phyloP scores from a whole-genome alignment of 208 protist genomes.

The Polymyxa betae region DNA sequence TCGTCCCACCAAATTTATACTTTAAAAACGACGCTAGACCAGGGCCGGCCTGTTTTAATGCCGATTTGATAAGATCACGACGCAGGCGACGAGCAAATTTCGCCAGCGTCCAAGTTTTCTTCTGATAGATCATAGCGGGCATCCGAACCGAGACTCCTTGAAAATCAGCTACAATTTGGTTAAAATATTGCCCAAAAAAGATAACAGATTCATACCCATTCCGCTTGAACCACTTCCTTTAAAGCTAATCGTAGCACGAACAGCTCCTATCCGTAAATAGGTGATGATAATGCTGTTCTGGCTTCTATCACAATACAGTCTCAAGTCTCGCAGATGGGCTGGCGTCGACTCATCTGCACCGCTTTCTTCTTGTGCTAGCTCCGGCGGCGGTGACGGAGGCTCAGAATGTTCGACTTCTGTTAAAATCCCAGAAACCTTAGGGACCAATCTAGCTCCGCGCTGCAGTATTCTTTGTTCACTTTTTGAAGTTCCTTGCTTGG shows the following conservation, averaged over 20 bases:
- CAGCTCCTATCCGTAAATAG: background rate
- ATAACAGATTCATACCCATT: background rate
- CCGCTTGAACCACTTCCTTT: background rate
- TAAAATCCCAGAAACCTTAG: background rate
- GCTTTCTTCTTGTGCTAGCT: no score
- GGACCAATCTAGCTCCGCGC: background rate
- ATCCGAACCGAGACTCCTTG: background rate
- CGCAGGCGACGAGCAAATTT: background rate
- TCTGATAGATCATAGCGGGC: slow-evolving; percentile 3
- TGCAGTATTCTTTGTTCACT: background rate
- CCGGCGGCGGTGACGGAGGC: background rate
- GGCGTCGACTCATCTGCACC: background rate
- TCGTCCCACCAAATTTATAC: slow-evolving; percentile 19
- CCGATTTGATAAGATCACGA: background rate
- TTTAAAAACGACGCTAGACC: background rate
- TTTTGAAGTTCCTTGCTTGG: background rate
- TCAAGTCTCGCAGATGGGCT: background rate
- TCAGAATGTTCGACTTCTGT: background rate
- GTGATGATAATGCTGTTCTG: slow-evolving; percentile 16
- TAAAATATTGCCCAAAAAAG: background rate
- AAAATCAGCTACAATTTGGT: slow-evolving; percentile 13
- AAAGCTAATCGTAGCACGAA: background rate
- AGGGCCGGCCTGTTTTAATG: slow-evolving; percentile 13
- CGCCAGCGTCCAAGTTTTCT: background rate
- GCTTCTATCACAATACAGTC: background rate